Conservation (phyloP, 257 asterid genomes). For the Nicotiana obtusifolia region DNA sequence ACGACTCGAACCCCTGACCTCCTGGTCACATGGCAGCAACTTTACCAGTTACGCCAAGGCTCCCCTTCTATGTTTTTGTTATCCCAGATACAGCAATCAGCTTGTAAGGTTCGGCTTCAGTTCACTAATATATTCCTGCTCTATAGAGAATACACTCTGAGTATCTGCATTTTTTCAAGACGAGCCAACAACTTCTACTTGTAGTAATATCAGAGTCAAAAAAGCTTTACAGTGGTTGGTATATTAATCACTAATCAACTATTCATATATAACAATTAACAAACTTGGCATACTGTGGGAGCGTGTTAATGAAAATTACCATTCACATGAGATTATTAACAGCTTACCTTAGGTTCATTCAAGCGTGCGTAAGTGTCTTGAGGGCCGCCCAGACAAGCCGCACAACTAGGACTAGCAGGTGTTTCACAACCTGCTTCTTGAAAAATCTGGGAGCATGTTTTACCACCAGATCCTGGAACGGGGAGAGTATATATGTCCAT, state of each 20-base stretch:
- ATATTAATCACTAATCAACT: neutral
- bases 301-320: neutral
- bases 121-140: neutral
- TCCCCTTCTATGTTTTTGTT: no score
- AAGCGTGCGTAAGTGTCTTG: constrained; percentile 86
- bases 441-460: constrained; percentile 89
- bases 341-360: constrained; percentile 81
- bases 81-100: no score
- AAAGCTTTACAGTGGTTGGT: neutral
- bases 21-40: no score
- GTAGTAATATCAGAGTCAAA: neutral
- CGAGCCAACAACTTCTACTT: neutral
- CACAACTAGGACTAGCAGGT: constrained; percentile 90
- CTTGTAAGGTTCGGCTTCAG: no score
- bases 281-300: neutral
- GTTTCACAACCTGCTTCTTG: constrained; percentile 98
- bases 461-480: constrained; percentile 88
- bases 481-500: constrained; percentile 82
- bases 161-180: neutral
- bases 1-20: no score
- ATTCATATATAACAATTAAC: neutral
- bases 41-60: no score
- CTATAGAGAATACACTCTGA: neutral
- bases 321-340: neutral
- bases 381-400: constrained; percentile 96